Conservation (phyloP, 1,139 yeast species). For the Sugiyamaella paludigena region DNA sequence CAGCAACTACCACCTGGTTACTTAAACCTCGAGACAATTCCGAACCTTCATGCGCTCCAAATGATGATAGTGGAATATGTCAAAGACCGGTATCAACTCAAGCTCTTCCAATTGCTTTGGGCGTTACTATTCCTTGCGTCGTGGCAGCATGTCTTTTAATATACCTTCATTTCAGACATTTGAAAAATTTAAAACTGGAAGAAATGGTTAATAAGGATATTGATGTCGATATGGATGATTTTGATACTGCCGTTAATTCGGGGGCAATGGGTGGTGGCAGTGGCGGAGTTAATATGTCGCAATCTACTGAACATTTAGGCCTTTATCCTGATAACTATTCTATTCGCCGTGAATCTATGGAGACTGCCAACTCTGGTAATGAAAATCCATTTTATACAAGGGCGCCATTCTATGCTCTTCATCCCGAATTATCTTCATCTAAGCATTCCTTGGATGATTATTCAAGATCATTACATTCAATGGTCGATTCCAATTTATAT, state of each 20-base stretch:
- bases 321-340: slow-evolving; percentile 3
- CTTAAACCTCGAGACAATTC: neutral
- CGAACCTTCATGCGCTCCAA: slow-evolving; percentile 21
- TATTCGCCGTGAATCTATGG: slow-evolving; percentile 12
- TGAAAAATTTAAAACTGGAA: slow-evolving; percentile 35
- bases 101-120: slow-evolving; percentile 41
- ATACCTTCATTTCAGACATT: slow-evolving; percentile 37
- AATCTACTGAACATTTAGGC: slow-evolving; percentile 5
- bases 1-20: too few relatives aligned
- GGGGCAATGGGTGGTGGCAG: neutral
- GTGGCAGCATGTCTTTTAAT: slow-evolving; percentile 34
- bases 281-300: slow-evolving; percentile 1
- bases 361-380: slow-evolving; percentile 8
- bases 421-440: slow-evolving; percentile 26
- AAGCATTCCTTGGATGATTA: slow-evolving; percentile 30
- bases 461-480: slow-evolving; percentile 23
- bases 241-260: slow-evolving; percentile 11
- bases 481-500: slow-evolving; percentile 22
- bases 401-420: slow-evolving; percentile 24
- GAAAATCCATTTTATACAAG: slow-evolving; percentile 26
- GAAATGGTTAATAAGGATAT: slow-evolving; percentile 37
- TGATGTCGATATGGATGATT: slow-evolving; percentile 37
- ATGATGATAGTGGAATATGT: slow-evolving; percentile 27
- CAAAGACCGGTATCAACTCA: slow-evolving; percentile 32
- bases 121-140: slow-evolving; percentile 40